Conservation (phyloP, 139 green algal species). For the Parachlorella kessleri region DNA sequence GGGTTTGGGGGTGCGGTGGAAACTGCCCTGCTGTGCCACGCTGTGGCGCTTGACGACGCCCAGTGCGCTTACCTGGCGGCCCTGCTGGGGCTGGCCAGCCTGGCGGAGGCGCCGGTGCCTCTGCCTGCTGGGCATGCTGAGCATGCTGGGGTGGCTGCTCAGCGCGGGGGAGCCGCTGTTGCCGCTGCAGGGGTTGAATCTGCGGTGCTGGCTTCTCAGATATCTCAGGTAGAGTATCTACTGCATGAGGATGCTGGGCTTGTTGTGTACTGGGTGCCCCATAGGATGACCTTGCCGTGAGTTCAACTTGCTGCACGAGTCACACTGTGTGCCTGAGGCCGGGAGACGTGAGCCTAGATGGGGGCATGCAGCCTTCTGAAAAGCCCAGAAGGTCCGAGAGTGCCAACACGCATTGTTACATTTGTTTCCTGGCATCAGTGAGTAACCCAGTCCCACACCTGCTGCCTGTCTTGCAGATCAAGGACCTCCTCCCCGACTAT, state of each 20-base stretch:
- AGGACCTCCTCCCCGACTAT: slow-evolving; percentile 79
- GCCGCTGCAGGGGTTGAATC: not conserved
- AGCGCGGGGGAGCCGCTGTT: not conserved
- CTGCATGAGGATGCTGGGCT: too few species aligned
- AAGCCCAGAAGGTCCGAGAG: too few species aligned
- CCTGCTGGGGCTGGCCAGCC: slow-evolving; percentile 47
- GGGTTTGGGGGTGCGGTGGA: slow-evolving; percentile 25
- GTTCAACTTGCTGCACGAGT: too few species aligned
- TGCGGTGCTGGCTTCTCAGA: not conserved
- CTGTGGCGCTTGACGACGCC: slow-evolving; percentile 64
- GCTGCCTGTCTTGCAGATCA: slow-evolving; percentile 38
- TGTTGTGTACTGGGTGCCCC: too few species aligned
- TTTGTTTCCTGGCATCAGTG: too few species aligned
- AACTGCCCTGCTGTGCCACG: slow-evolving; percentile 29
- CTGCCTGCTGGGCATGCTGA: not conserved
- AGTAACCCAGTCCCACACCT: too few species aligned
- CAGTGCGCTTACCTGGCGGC: slow-evolving; percentile 81
- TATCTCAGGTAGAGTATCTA: slow-evolving; percentile 21
- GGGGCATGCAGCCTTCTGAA: too few species aligned
- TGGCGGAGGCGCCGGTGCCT: slow-evolving; percentile 15
- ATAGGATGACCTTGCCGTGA: too few species aligned
- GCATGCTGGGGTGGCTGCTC: not conserved
- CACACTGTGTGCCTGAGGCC: too few species aligned
- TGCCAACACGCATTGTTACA: too few species aligned
- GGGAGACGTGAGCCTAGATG: too few species aligned